Evolutionary conservation across 441 rosid genomes (phyloP), one percentile per base, ranked within the genome.

Genomic region (Geranium incanum): DNA sequence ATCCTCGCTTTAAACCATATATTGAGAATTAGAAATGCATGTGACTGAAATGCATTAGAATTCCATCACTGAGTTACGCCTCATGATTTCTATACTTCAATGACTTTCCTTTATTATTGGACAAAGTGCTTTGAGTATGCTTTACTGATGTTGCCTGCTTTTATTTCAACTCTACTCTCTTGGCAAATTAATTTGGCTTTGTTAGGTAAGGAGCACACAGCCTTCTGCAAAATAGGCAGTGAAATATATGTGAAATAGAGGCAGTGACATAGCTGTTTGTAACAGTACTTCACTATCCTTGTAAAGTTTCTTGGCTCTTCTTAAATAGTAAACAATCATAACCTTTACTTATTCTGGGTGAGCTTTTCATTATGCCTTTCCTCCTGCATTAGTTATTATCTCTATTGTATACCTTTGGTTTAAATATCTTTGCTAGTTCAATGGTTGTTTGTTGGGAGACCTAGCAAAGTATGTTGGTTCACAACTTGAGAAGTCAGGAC

Each of bases 181-280:
- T 38, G 57, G 66, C 59, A 71, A 68, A 16, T 59, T 69, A 48
- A 41, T 55, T 36, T 69, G 19, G 33, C 28, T 19, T 66, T 45
- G 59, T 71, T 57, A 74, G 72, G 72, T 68, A 66, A 73, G 72
- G 77, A 75, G 67, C 41, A 36, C 4, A 41, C 9, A 67, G 7
- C 37, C 12, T 39, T 59, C 57, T 50, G 57, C 12, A 50, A 50
- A 13, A 4, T 4, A 50, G 57, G 57, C 16, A 11, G 16, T 50
- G 15, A n/a, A 13, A 13, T 50, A 12, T 50, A 50, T 50, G 57
- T 50, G 15, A 50, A 18, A 50, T 50, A 50, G 4, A 13, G 57
- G 57, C 57, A 18, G 13, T 50, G 4, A 13, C 13, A 6, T 50
- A 28, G 33, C 33, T 28, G 33, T 28, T 28, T 28, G 33, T 28